Base-by-base conservation (phyloP, 2,329 filamentous ascomycete genomes). In the Cytospora piceae region DNA sequence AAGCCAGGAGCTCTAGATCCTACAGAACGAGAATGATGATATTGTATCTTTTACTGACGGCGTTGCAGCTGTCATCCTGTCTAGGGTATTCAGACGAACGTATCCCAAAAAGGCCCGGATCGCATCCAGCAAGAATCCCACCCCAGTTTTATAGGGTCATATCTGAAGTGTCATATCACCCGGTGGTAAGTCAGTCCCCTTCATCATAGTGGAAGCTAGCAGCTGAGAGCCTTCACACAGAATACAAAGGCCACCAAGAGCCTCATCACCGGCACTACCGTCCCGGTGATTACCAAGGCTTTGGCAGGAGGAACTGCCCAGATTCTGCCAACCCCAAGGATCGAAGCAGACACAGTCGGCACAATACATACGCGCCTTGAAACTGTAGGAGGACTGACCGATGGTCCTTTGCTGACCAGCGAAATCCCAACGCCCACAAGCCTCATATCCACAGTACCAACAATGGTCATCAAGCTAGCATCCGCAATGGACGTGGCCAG, bases 291-390 rank as follows among this genome's bases (percentile, higher is more conserved):
- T 58, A 78, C 75, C 15, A 74, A 71, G 32, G 68, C 74, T 22
- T 67, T 67, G 11, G 67, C 72, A 7, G 74, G 74, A 22, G 75
- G 72, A 49, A 75, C 74, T 29, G 72, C 71, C 29, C 77, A 80
- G 67, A 75, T 77, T 58, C 71, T 78, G 20, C 74, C 74, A 8
- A 69, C 72, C 37, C 69, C 70, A 24, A 72, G 67, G 39, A 69
- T 72, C 56, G 66, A 60, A 39, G 71, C 69, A 54, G 72, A 76
- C 57, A 77, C 75, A 29, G 71, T 70, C 37, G 79, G 77, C 37
- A 74, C 69, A 15, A 63, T 78, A 46, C 71, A 74, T 7, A 76
- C 76, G 20, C 71, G 63, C 20, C 72, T 76, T 52, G 73, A 76
- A n/a, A 74, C 66, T 3, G 27, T 53, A 3, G 73, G 70, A 24